Evolutionary conservation across 768 basidiomycete genomes (phyloP).

Genomic region (Hygrophorus pudorinus): DNA sequence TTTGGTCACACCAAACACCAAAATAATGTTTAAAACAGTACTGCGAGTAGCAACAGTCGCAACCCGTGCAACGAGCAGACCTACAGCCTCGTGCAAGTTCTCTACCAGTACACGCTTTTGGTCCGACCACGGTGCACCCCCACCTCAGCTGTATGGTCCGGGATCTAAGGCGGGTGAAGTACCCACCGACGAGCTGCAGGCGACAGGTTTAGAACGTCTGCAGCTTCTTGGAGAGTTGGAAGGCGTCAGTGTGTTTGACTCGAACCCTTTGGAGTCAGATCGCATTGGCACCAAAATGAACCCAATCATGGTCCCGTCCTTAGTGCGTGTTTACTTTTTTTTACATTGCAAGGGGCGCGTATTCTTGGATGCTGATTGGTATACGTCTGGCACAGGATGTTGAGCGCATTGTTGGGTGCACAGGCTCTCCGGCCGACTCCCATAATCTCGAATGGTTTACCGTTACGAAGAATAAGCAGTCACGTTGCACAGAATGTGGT

Average conservation of each 20-base stretch:
- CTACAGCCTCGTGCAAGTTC: conserved; percentile 39
- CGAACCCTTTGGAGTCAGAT: conserved; percentile 73
- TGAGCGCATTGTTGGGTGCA: conserved; percentile 86
- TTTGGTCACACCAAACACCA: not conserved
- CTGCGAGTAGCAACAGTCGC: conserved; percentile 32
- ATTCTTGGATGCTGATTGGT: not conserved
- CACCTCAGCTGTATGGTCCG: conserved; percentile 59
- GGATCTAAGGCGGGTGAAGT: conserved; percentile 68
- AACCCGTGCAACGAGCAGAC: conserved; percentile 27
- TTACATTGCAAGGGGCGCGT: conserved; percentile 3
- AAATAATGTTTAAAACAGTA: conserved; percentile 35
- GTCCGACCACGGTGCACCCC: conserved; percentile 36
- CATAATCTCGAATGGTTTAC: conserved; percentile 88
- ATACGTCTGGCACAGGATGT: conserved; percentile 45
- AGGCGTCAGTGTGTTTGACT: conserved; percentile 86
- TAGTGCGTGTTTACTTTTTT: conserved; percentile 42
- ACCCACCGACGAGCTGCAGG: conserved; percentile 80
- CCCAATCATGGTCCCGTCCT: conserved; percentile 80
- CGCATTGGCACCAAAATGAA: conserved; percentile 80
- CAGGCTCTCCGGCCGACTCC: conserved; percentile 89
- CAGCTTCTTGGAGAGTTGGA: conserved; percentile 84
- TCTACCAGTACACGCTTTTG: conserved; percentile 45
- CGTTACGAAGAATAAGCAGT: conserved; percentile 51
- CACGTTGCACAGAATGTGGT: conserved; percentile 90
- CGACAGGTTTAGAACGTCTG: conserved; percentile 94